phyloP scores from a whole-genome alignment of 352 stramenopile species.

The Phytophthora pisi region DNA sequence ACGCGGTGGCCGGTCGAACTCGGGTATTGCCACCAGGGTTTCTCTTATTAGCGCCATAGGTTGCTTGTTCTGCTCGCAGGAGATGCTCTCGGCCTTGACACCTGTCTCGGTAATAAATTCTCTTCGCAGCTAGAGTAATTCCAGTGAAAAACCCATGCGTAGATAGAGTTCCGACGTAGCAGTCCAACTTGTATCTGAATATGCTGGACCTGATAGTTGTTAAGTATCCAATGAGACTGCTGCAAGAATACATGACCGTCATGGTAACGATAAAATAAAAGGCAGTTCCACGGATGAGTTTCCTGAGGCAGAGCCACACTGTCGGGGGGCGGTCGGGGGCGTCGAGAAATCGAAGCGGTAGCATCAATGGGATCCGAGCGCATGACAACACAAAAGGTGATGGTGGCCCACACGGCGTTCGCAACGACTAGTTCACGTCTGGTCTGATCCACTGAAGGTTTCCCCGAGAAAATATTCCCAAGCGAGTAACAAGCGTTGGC shows the following conservation, averaged over 20 bases:
- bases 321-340: conserved; percentile 5
- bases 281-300: background rate
- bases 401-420: conserved; percentile 11
- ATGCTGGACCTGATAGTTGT: background rate
- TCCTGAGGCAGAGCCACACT: conserved; percentile 20
- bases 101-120: conserved; percentile 17
- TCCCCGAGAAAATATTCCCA: conserved; percentile 13
- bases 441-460: conserved; percentile 13
- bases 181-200: conserved; percentile 15
- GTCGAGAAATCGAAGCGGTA: conserved; percentile 16
- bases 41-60: background rate
- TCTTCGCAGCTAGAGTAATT: conserved; percentile 1
- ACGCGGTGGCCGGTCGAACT: too few relatives aligned
- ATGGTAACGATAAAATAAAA: background rate
- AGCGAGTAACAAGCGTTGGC: conserved; percentile 9
- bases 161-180: conserved; percentile 11
- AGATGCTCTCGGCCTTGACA: conserved; percentile 9
- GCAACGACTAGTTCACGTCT: conserved; percentile 8
- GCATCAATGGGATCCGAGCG: background rate
- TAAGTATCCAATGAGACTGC: conserved; percentile 2
- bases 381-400: conserved; percentile 11
- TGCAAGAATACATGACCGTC: background rate
- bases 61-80: background rate
- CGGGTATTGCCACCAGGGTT: background rate
- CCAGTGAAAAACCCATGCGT: conserved; percentile 11